A percentile compares a stretch with the other conserved stretches of the same genome.
phyloP scores from a whole-genome alignment of 2,329 filamentous ascomycete species.

The Lasiodiplodia hormozganensis region DNA sequence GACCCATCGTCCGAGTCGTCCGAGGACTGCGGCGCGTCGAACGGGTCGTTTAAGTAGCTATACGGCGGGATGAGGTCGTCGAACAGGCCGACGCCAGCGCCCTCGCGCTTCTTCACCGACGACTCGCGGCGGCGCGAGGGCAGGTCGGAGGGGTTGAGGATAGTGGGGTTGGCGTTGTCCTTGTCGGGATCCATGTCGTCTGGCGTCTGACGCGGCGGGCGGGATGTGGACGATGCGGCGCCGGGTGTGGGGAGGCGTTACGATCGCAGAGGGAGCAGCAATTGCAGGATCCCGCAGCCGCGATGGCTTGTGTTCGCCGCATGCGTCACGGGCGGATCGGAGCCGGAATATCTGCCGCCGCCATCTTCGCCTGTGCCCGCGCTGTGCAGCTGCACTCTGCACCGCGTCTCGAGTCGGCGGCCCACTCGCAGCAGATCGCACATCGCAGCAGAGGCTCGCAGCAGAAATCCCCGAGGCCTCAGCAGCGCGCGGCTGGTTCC shows the following conservation, averaged over 20 bases:
- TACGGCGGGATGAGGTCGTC: slow-evolving; percentile 59
- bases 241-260: slow-evolving; percentile 12
- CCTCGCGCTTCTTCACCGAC: slow-evolving; percentile 51
- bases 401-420: slow-evolving; percentile 22
- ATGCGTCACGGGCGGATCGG: slow-evolving; percentile 22
- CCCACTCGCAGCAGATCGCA: slow-evolving; percentile 21
- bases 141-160: slow-evolving; percentile 86
- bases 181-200: slow-evolving; percentile 53
- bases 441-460: slow-evolving; percentile 26
- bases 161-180: slow-evolving; percentile 89
- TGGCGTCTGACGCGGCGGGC: slow-evolving; percentile 21
- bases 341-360: slow-evolving; percentile 14
- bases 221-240: slow-evolving; percentile 20
- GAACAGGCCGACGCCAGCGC: slow-evolving; percentile 61
- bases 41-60: slow-evolving; percentile 57
- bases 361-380: background rate
- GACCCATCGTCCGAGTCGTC: slow-evolving; percentile 62
- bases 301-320: slow-evolving; percentile 17
- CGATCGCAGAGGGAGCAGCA: slow-evolving; percentile 15
- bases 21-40: slow-evolving; percentile 47
- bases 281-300: slow-evolving; percentile 19
- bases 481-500: slow-evolving; percentile 19
- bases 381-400: slow-evolving; percentile 19
- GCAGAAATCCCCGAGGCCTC: slow-evolving; percentile 29
- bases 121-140: slow-evolving; percentile 72